These are phyloP conservation scores for Edaphochlamys debaryana DNA, from an alignment of 139 green algal genomes.

Conservation along the genomic window DNA sequence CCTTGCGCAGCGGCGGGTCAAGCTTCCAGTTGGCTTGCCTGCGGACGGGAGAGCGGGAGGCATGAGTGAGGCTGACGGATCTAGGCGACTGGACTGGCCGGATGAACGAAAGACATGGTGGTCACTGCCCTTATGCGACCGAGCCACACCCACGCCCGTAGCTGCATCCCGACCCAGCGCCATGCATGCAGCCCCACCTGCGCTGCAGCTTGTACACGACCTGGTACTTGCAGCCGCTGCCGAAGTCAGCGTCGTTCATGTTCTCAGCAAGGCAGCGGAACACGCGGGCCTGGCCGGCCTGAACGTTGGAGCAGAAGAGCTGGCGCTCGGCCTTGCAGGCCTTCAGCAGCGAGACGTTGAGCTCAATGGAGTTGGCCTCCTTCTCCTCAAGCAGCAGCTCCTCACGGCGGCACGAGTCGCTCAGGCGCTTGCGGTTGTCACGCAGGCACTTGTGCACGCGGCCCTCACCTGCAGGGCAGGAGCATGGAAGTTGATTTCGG, in stretches of 20 bases:
- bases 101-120: no score
- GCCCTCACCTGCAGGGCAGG: slow-evolving; percentile 68
- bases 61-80: no score
- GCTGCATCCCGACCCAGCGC: no score
- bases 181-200: slow-evolving; percentile 36
- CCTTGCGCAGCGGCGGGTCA: slow-evolving; percentile 72
- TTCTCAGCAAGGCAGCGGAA: slow-evolving; percentile 83
- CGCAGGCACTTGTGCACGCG: slow-evolving; percentile 85
- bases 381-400: slow-evolving; percentile 78
- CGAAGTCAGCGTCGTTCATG: slow-evolving; percentile 80
- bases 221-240: slow-evolving; percentile 64
- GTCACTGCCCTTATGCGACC: no score
- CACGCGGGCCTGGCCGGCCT: slow-evolving; percentile 64
- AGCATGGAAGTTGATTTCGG: not conserved
- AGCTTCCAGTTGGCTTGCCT: slow-evolving; percentile 79
- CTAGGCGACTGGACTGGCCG: no score
- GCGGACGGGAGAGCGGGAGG: not conserved
- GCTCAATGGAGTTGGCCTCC: slow-evolving; percentile 68
- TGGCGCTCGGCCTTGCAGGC: slow-evolving; percentile 67
- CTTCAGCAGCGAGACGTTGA: slow-evolving; percentile 67
- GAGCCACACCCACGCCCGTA: no score
- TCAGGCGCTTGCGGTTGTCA: slow-evolving; percentile 71
- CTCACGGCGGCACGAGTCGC: slow-evolving; percentile 73
- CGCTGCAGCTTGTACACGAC: slow-evolving; percentile 72
- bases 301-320: slow-evolving; percentile 74